These are phyloP conservation scores for Pseudozyma sp. DNA, from an alignment of 1,284 basidiomycete species.

Conservation along the genomic window DNA sequence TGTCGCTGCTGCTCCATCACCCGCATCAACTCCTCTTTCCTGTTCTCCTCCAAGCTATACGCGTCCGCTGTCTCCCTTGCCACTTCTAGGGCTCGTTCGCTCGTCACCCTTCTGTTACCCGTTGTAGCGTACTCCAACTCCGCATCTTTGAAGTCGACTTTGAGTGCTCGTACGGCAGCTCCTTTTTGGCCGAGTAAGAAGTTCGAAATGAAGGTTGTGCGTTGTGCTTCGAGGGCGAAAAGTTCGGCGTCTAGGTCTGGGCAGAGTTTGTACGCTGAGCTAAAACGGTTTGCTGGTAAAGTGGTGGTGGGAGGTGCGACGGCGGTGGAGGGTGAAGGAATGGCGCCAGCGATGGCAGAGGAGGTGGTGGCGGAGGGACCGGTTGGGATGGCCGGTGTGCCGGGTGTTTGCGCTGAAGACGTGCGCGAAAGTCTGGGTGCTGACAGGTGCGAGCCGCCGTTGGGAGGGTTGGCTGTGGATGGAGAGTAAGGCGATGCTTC, in stretches of 20 bases:
- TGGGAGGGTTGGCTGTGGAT: slow-evolving; percentile 14
- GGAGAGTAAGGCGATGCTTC: slow-evolving; percentile 34
- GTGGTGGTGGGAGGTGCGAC: not conserved
- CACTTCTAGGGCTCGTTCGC: slow-evolving; percentile 25
- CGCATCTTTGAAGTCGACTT: slow-evolving; percentile 14
- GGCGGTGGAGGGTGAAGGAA: slow-evolving; percentile 16
- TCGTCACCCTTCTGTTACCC: not conserved
- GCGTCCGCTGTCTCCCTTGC: slow-evolving; percentile 39
- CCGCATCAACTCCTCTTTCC: slow-evolving; percentile 34
- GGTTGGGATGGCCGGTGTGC: slow-evolving; percentile 10
- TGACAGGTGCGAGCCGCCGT: slow-evolving; percentile 1
- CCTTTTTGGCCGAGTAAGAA: slow-evolving; percentile 18
- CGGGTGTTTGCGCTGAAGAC: slow-evolving; percentile 32
- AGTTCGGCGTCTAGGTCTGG: slow-evolving; percentile 42
- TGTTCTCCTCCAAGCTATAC: slow-evolving; percentile 44
- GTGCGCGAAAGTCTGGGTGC: slow-evolving; percentile 36
- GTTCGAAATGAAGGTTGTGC: slow-evolving; percentile 17
- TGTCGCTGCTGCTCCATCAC: slow-evolving; percentile 19
- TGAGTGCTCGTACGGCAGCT: not conserved
- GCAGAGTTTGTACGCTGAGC: slow-evolving; percentile 17
- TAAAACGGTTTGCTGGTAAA: slow-evolving; percentile 13
- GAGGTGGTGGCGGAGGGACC: slow-evolving; percentile 11
- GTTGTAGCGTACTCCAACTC: slow-evolving; percentile 19
- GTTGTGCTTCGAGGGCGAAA: slow-evolving; percentile 15
- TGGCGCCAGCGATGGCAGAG: not conserved